These are phyloP conservation scores for Nothopassalora personata DNA, from an alignment of 2,329 filamentous ascomycete genomes.

Conservation along the genomic window DNA sequence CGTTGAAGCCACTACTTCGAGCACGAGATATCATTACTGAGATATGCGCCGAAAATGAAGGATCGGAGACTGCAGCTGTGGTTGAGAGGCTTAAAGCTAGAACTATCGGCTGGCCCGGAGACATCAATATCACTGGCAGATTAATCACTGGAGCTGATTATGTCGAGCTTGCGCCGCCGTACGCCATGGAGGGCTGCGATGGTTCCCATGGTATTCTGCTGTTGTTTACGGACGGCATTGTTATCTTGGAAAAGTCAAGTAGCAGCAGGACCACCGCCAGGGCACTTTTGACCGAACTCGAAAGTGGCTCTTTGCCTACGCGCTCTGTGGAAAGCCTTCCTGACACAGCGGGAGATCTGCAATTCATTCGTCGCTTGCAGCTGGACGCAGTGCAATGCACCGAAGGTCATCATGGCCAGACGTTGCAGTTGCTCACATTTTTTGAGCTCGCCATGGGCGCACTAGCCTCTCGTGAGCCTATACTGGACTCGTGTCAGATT, in stretches of 20 bases:
- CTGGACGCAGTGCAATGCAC: slow-evolving; percentile 25
- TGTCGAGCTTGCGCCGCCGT: slow-evolving; percentile 70
- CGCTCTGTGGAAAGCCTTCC: slow-evolving; percentile 47
- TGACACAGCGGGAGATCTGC: slow-evolving; percentile 59
- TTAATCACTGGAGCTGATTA: slow-evolving; percentile 78
- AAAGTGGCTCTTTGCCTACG: slow-evolving; percentile 58
- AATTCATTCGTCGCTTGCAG: slow-evolving; percentile 48
- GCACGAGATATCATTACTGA: slow-evolving; percentile 91
- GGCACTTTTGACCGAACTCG: slow-evolving; percentile 75
- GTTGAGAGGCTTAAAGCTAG: slow-evolving; percentile 56
- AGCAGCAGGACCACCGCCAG: slow-evolving; percentile 55
- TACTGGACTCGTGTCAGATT: slow-evolving; percentile 27
- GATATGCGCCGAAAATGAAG: slow-evolving; percentile 86
- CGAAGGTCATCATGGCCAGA: slow-evolving; percentile 25
- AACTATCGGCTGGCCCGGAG: slow-evolving; percentile 28
- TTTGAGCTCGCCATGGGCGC: slow-evolving; percentile 24
- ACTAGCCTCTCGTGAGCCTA: slow-evolving; percentile 17
- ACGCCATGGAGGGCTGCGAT: slow-evolving; percentile 38
- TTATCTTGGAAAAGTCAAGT: slow-evolving; percentile 64
- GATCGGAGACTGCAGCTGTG: slow-evolving; percentile 65
- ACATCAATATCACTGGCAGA: slow-evolving; percentile 62
- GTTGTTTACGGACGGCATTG: slow-evolving; percentile 75
- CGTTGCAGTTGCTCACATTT: slow-evolving; percentile 26
- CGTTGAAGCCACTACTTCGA: slow-evolving; percentile 74
- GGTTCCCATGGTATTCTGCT: slow-evolving; percentile 60